Evolutionary conservation across 352 stramenopile species (phyloP).

Genomic region (Globisporangium nunn): DNA sequence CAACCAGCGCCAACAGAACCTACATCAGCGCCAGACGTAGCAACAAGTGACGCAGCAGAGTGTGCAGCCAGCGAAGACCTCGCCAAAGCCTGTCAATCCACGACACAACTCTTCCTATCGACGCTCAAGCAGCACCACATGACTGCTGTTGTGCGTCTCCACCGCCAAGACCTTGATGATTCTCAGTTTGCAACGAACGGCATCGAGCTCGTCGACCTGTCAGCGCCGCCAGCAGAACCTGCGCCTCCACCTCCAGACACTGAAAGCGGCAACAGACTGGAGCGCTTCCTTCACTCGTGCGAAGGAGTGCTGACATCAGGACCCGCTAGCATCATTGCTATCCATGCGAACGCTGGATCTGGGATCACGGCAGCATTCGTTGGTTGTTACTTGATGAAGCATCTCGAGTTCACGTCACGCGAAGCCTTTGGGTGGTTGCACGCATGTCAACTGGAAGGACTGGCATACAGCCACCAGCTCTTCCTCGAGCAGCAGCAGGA

Average conservation of each 20-base stretch:
- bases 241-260: constrained; percentile 42
- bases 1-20: not conserved
- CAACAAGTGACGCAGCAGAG: not conserved
- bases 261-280: constrained; percentile 73
- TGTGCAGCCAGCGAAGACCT: not conserved
- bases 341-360: constrained; percentile 60
- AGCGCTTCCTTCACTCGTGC: constrained; percentile 83
- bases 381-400: constrained; percentile 98
- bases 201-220: constrained; percentile 90
- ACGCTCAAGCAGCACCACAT: constrained; percentile 61
- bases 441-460: constrained; percentile 87
- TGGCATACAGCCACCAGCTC: constrained; percentile 83
- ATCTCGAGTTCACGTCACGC: constrained; percentile 89
- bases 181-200: constrained; percentile 66
- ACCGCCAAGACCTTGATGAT: constrained; percentile 90
- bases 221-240: constrained; percentile 35
- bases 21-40: not conserved
- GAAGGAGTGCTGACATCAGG: constrained; percentile 40
- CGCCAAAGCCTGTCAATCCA: not conserved
- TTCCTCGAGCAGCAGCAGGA: constrained; percentile 88
- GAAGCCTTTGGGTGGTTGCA: constrained; percentile 95
- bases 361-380: constrained; percentile 93
- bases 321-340: constrained; percentile 31
- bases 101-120: constrained; percentile 1
- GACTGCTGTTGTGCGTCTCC: constrained; percentile 89